phyloP scores from a whole-genome alignment of 768 basidiomycete genomes.

The Lentinus tigrinus region DNA sequence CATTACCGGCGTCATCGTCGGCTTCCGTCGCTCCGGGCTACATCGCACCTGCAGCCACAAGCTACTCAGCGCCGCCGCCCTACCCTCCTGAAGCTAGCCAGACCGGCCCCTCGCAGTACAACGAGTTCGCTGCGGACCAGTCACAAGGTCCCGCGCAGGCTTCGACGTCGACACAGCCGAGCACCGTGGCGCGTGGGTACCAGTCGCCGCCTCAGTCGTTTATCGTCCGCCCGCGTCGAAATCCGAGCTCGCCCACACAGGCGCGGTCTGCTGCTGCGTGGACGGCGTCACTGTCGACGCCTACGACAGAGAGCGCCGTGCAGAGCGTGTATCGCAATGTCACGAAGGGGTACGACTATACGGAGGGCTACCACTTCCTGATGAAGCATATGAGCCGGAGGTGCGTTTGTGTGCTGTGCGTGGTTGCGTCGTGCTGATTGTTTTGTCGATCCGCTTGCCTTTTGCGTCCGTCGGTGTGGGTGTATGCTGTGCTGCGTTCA shows the following conservation, averaged over 20 bases:
- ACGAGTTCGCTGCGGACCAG: conserved; percentile 17
- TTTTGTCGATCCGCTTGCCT: conserved; percentile 1
- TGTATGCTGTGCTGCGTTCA: conserved; percentile 7
- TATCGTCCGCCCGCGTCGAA: conserved; percentile 9
- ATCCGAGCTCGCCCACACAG: conserved; percentile 15
- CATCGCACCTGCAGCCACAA: conserved; percentile 6
- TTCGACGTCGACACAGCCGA: background rate
- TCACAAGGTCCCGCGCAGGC: conserved; percentile 8
- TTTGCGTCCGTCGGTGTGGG: background rate
- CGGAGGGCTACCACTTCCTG: conserved; percentile 93
- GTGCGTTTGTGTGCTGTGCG: conserved; percentile 41
- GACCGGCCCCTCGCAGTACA: conserved; percentile 4
- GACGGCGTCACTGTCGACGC: conserved; percentile 14
- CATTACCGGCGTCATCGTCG: conserved; percentile 29
- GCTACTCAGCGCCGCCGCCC: background rate
- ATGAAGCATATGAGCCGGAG: conserved; percentile 89
- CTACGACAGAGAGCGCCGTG: conserved; percentile 16
- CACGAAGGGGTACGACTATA: conserved; percentile 86
- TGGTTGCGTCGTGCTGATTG: conserved; percentile 15
- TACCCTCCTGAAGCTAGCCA: conserved; percentile 5
- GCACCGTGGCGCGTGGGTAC: background rate
- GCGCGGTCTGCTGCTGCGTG: conserved; percentile 6
- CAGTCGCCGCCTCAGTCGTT: conserved; percentile 10
- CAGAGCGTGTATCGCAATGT: conserved; percentile 60
- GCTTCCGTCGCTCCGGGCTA: conserved; percentile 20